Evolutionary conservation across 768 basidiomycete genomes (phyloP).

Genomic region (Macrolepiota dolichaula): DNA sequence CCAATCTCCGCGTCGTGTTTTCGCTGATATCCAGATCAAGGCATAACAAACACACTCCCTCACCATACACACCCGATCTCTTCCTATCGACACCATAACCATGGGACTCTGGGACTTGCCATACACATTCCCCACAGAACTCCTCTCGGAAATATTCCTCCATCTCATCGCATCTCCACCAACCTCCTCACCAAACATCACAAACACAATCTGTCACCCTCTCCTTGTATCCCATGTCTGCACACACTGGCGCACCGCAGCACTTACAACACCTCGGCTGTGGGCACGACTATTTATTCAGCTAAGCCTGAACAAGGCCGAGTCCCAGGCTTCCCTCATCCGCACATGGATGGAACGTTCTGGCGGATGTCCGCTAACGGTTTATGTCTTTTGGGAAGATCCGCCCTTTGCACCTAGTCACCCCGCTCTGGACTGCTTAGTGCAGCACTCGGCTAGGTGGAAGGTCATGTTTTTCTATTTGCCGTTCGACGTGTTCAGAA

Average conservation of each 20-base stretch:
- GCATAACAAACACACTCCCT: neutral
- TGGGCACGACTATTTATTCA: slow-evolving; percentile 38
- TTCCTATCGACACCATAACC: neutral
- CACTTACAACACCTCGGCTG: slow-evolving; percentile 33
- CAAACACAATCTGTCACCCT: slow-evolving; percentile 34
- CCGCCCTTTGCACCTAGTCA: slow-evolving; percentile 24
- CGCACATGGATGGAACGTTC: slow-evolving; percentile 30
- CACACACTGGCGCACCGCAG: slow-evolving; percentile 36
- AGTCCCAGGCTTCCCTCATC: slow-evolving; percentile 21
- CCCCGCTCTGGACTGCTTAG: slow-evolving; percentile 27
- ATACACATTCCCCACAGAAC: slow-evolving; percentile 30
- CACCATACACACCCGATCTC: neutral
- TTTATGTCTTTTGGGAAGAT: slow-evolving; percentile 33
- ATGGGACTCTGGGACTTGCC: slow-evolving; percentile 10
- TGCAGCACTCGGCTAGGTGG: slow-evolving; percentile 29
- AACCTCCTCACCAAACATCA: slow-evolving; percentile 25
- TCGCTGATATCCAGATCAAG: neutral
- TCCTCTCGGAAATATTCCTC: slow-evolving; percentile 40
- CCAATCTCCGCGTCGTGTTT: neutral
- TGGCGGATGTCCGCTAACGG: slow-evolving; percentile 27
- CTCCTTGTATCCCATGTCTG: slow-evolving; percentile 37
- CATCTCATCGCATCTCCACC: slow-evolving; percentile 25
- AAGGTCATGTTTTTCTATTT: slow-evolving; percentile 31
- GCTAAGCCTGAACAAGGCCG: slow-evolving; percentile 19
- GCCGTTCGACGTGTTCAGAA: slow-evolving; percentile 27